Percentiles rank a stretch among this genome's conserved stretches.
Conservation (phyloP, 129 eudicot genomes). For the Oenanthe sinensis region DNA sequence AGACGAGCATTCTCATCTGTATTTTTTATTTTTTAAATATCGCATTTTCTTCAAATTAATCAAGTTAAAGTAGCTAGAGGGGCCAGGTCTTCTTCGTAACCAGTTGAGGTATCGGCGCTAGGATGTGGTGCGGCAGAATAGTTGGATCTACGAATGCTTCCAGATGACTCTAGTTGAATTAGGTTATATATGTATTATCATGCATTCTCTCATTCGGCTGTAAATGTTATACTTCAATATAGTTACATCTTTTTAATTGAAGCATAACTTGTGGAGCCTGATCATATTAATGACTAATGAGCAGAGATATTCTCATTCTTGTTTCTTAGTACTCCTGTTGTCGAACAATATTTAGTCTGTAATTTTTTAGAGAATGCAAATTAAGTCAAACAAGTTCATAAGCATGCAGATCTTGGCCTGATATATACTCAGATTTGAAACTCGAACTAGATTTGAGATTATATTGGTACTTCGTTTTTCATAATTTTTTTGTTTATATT, state of each 20-base stretch:
- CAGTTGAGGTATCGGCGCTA: background rate
- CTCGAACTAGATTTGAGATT: too few relatives aligned
- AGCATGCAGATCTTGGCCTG: too few relatives aligned
- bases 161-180: background rate
- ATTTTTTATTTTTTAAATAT: background rate
- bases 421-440: too few relatives aligned
- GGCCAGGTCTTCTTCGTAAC: background rate
- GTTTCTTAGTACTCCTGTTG: background rate
- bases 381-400: too few relatives aligned
- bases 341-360: too few relatives aligned
- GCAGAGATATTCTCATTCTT: background rate
- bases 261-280: background rate
- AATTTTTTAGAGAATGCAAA: too few relatives aligned
- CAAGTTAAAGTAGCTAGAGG: background rate
- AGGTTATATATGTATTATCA: background rate
- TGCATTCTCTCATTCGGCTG: conserved; percentile 2
- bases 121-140: background rate
- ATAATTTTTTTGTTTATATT: too few relatives aligned
- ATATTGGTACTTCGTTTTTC: too few relatives aligned
- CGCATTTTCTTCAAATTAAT: background rate
- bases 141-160: background rate
- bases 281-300: background rate
- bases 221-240: background rate
- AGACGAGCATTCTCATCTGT: conserved; percentile 1
- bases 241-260: background rate